A percentile compares a stretch with the other conserved stretches of the same genome.
These are phyloP conservation scores for Eucalyptus decipiens DNA, from an alignment of 345 rosid species.

Conservation along the genomic window DNA sequence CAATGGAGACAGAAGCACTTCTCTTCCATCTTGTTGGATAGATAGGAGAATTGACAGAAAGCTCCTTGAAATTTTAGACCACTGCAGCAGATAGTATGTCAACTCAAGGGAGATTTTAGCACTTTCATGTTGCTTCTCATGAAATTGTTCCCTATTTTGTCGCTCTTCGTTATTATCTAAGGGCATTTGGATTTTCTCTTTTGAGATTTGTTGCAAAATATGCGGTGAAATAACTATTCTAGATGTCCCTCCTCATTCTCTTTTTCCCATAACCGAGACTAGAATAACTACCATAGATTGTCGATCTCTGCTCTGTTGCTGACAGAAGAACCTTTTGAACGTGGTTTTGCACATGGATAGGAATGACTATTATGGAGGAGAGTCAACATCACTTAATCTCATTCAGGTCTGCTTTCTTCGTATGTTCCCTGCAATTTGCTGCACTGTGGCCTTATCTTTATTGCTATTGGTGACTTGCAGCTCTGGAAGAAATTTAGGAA, in stretches of 20 bases:
- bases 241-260: neutral
- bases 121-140: neutral
- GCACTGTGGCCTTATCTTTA: neutral
- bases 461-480: slow-evolving; percentile 21
- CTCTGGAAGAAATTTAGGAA: slow-evolving; percentile 94
- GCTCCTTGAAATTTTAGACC: neutral
- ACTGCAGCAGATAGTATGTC: neutral
- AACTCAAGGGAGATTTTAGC: neutral
- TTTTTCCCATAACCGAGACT: neutral
- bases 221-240: neutral
- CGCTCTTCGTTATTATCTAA: neutral
- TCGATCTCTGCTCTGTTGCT: neutral
- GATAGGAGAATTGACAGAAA: neutral
- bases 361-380: slow-evolving; percentile 97
- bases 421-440: neutral
- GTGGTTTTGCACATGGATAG: slow-evolving; percentile 99
- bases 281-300: neutral
- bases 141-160: neutral
- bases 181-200: neutral
- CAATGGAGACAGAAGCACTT: neutral
- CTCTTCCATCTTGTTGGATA: neutral
- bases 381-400: slow-evolving; percentile 95
- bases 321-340: neutral
- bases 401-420: slow-evolving; percentile 45
- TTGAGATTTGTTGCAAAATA: neutral